Evolutionary conservation across 2,329 filamentous ascomycete genomes (phyloP), one percentile per base, ranked within the genome.

Genomic region (Rutstroemia sp.): DNA sequence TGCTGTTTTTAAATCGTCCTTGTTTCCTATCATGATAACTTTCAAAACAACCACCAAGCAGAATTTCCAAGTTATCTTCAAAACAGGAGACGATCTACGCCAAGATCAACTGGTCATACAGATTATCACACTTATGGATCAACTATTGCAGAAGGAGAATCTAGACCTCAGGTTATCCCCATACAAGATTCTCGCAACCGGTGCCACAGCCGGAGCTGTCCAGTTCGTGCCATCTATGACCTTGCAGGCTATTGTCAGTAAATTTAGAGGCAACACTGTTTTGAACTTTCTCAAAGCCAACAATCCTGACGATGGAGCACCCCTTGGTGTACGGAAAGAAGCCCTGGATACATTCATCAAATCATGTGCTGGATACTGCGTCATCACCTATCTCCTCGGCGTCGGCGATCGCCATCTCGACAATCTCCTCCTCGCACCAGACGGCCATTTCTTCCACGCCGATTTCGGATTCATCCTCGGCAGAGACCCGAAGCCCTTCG

Each of bases 381-480:
- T 99, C 14, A 96, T 99, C 64, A 99, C 95, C 0, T 99, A 99
- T 71, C 88, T 99, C 16, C 82, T 99, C 12, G 95, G 94, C 34
- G 94, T 99, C 2, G 94, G 94, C 19, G 94, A 99, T 70, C 86
- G 94, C 1, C 94, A 99, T 72, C 80, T 97, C 2, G 94, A 99
- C 70, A 99, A 99, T 67, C 82, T 99, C 1, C 83, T 99, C 25
- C 82, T 99, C 5, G 83, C 91, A 0, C 92, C 94, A 0, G 87
- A 92, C 63, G 94, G 84, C 0, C 90, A 95, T 72, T 99, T 99
- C 76, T 96, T 99, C 79, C 94, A 99, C 70, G 92, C 92, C 30
- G 94, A 99, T 71, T 99, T 99, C 67, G 94, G 95, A 44, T 99
- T 95, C 72, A 99, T 99, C 60, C 86, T 99, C 1, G 94, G 94